Evolutionary conservation across 805 yeast species (phyloP), one percentile per base, ranked within the genome.

Genomic region (Nakazawaea ambrosiae): DNA sequence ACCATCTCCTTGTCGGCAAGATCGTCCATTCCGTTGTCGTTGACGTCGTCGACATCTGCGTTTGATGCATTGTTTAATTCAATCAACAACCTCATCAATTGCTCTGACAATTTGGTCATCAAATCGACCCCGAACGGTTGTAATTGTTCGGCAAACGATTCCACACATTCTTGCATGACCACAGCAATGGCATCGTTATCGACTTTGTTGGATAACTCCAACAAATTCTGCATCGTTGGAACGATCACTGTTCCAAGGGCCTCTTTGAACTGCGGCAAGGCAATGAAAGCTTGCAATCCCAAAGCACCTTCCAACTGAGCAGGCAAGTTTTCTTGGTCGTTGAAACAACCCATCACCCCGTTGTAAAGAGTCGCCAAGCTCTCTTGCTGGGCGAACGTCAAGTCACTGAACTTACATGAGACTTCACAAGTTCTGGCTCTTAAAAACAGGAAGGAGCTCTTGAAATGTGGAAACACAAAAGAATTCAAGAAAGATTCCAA

Each of bases 101-200:
- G 97, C 44, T 81, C 81, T 16, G 81, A 78, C 48, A 82, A 60
- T 53, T 78, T 73, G 46, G 58, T 49, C 65, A 60, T 61, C 47
- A 83, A 60, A 39, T 78, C 79, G 20, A 77, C 72, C 19, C 96
- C 95, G 57, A 87, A 90, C 19, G 98, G 97, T 45, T 89, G 92
- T 48, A 90, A 67, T 58, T 90, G 94, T 46, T 80, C 84, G 4
- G 95, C 72, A 58, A 82, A 92, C 41, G 74, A 76, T 53, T 89
- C 96, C 22, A 90, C 97, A 54, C 92, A 81, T 50, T 89, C 96
- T 65, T 90, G 97, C 81, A 90, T 87, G 5, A 90, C 96, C 18
- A 81, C 83, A 17, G 95, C 77, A 20, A 92, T 71, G 2, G 88
- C 74, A 53, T 92, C 98, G 41, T 82, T 78, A 50, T 90, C 98